Base-by-base conservation (phyloP, 1,284 basidiomycete genomes). In the Mycena citricolor region DNA sequence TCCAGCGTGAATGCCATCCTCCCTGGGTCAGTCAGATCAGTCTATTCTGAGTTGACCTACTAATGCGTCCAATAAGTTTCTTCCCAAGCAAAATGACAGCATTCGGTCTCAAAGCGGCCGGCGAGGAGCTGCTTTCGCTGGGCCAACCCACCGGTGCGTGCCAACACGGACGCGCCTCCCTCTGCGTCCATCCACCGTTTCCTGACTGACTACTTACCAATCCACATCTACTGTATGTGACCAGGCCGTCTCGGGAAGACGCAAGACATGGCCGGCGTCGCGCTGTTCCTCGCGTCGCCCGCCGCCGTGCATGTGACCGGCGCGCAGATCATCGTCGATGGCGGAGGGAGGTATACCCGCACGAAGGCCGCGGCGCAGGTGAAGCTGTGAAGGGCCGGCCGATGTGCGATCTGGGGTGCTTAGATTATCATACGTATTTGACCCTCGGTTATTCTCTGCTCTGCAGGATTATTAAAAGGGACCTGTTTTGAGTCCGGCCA, bases 21-120 rank as follows among this genome's bases (percentile, higher is more conserved):
- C 41, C 90, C 90, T 4, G 88, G 85, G 83, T 82, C 60, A 32
- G 64, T 49, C 39, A 29, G 34, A 38, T 37, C 16, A 10, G 20
- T 26, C 23, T 25, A 33, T 22, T 8, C 6, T 4, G 13, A 8
- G 35, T 31, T 21, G 35, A 35, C 36, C 19, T 44, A n/a, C 33
- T 51, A n/a, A 28, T 13, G 33, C 8, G 14, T 24, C 23, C 17
- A 10, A 32, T 13, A 52, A 86, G 86, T 8, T 70, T 91, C 13
- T 93, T 91, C 68, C 88, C 87, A 0, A 87, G 85, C 41, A 88
- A 85, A 63, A 94, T 94, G 91, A 94, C 91, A 1, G 77, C 84
- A 0, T 90, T 74, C 42, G 87, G 83, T 4, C 70, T 91, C 56
- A 76, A 81, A 57, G 72, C 68, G 23, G 65, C 66, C 11, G 79